Evolutionary conservation across 805 yeast genomes (phyloP).

Genomic region (Metahyphopichia silvanorum): DNA sequence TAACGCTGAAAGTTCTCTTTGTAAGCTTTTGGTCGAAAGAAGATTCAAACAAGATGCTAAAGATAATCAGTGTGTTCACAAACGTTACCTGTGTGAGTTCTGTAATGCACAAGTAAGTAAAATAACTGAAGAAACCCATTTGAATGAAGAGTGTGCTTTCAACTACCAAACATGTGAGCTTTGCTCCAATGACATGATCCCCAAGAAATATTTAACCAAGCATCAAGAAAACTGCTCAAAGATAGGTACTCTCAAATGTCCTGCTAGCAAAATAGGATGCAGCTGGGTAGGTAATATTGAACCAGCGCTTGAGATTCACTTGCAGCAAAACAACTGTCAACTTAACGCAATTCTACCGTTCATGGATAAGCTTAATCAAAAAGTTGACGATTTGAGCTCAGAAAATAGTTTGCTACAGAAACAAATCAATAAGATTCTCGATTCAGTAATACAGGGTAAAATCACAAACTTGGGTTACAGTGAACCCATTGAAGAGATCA

Average conservation of each 20-base stretch:
- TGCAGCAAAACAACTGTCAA: conserved; percentile 27
- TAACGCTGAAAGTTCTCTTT: too few relatives aligned
- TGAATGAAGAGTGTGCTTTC: conserved; percentile 34
- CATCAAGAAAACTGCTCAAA: conserved; percentile 44
- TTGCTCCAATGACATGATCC: conserved; percentile 39
- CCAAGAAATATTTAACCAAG: conserved; percentile 30
- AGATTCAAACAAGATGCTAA: conserved; percentile 8
- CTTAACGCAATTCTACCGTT: conserved; percentile 27
- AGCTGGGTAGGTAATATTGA: conserved; percentile 41
- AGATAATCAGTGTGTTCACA: conserved; percentile 37
- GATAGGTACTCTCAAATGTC: conserved; percentile 40
- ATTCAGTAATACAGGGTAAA: conserved; percentile 47
- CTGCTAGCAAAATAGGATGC: conserved; percentile 49
- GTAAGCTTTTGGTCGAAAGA: conserved; percentile 13
- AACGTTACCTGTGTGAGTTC: conserved; percentile 27
- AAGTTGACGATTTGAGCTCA: conserved; percentile 20
- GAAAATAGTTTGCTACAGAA: conserved; percentile 41
- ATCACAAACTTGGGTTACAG: conserved; percentile 48
- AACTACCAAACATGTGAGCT: conserved; percentile 42
- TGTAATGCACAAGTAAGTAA: conserved; percentile 29
- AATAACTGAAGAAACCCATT: conserved; percentile 30
- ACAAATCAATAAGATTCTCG: conserved; percentile 44
- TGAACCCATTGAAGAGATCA: conserved; percentile 46
- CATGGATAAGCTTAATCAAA: conserved; percentile 16
- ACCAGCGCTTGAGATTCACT: conserved; percentile 34